phyloP scores from a whole-genome alignment of 441 rosid genomes.

The Capsella rubella region DNA sequence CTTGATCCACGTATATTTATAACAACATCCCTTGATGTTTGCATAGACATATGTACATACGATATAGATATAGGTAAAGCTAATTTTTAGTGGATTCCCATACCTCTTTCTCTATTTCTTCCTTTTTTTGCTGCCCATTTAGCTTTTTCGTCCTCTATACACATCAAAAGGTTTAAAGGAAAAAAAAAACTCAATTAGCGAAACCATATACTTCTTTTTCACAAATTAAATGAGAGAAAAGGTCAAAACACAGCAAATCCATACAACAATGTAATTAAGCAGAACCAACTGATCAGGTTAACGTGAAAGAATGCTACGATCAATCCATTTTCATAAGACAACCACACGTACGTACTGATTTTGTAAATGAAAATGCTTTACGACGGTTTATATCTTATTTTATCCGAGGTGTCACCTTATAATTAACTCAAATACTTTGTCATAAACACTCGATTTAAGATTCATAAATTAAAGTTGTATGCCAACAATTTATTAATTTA shows the following conservation, averaged over 20 bases:
- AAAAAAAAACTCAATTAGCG: neutral
- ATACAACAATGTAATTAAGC: neutral
- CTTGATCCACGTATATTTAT: conserved; percentile 11
- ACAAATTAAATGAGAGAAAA: neutral
- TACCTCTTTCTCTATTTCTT: conserved; percentile 88
- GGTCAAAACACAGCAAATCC: neutral
- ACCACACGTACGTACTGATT: neutral
- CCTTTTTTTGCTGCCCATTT: conserved; percentile 70
- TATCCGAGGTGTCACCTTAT: too few relatives aligned
- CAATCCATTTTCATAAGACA: too few relatives aligned
- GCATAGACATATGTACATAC: conserved; percentile 9
- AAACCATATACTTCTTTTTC: conserved; percentile 1
- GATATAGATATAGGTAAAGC: conserved; percentile 30
- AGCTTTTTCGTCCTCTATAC: conserved; percentile 70
- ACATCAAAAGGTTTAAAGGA: neutral
- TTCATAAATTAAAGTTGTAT: neutral
- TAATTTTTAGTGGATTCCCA: conserved; percentile 24
- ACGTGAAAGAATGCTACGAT: neutral
- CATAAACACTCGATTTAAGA: neutral
- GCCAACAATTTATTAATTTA: neutral
- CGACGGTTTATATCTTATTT: too few relatives aligned
- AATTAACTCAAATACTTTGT: too few relatives aligned
- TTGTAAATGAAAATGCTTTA: too few relatives aligned
- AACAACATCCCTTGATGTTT: conserved; percentile 36
- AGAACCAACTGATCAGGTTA: neutral